Evolutionary conservation across 768 basidiomycete species (phyloP).

Genomic region (Pleurotus platypus): DNA sequence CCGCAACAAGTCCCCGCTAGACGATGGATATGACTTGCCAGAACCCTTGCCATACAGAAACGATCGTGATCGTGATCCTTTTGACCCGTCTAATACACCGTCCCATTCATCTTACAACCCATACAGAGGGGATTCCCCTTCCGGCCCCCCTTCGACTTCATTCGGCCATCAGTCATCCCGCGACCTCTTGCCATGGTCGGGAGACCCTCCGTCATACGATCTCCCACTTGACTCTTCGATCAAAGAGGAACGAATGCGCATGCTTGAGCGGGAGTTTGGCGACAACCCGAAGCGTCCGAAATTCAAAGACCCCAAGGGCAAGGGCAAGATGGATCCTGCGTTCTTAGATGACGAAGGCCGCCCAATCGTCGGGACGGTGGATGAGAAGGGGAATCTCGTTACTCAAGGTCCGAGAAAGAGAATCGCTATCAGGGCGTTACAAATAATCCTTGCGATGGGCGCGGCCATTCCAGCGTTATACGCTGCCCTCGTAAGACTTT

Average conservation of each 20-base stretch:
- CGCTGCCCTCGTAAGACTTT: slow-evolving; percentile 51
- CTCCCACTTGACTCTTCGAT: slow-evolving; percentile 41
- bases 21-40: slow-evolving; percentile 11
- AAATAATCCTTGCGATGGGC: slow-evolving; percentile 47
- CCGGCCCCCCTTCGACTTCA: slow-evolving; percentile 26
- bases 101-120: slow-evolving; percentile 24
- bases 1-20: slow-evolving; percentile 12
- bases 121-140: slow-evolving; percentile 26
- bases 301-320: slow-evolving; percentile 22
- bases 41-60: slow-evolving; percentile 21
- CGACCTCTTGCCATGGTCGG: slow-evolving; percentile 50
- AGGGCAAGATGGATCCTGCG: slow-evolving; percentile 19
- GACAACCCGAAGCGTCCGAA: slow-evolving; percentile 26
- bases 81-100: slow-evolving; percentile 28
- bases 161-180: slow-evolving; percentile 37
- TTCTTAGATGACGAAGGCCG: slow-evolving; percentile 44
- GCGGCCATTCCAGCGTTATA: slow-evolving; percentile 58
- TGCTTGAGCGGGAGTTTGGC: slow-evolving; percentile 69
- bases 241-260: slow-evolving; percentile 67
- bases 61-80: slow-evolving; percentile 18
- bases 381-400: slow-evolving; percentile 53
- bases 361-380: slow-evolving; percentile 54
- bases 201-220: slow-evolving; percentile 41
- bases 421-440: slow-evolving; percentile 39
- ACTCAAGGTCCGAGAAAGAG: slow-evolving; percentile 64